Percentiles rank a stretch among this genome's conserved stretches.
Conservation (phyloP, 2,329 filamentous ascomycete species). For the Sordariomycetes sp. region DNA sequence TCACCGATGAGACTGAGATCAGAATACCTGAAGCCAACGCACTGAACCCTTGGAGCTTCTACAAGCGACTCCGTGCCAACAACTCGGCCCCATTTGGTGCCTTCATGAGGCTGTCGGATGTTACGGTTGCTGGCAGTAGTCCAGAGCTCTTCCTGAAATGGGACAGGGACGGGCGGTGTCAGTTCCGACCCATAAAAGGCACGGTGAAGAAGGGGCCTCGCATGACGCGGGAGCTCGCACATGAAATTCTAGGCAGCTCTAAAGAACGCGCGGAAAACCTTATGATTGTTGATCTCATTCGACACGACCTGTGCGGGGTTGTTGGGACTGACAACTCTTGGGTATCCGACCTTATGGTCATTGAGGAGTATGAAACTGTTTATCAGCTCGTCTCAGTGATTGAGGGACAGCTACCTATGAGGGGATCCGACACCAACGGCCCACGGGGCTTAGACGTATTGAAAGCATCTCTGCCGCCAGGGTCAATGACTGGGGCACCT, state of each 20-base stretch:
- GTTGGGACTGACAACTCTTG: slow-evolving; percentile 48
- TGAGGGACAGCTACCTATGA: slow-evolving; percentile 15
- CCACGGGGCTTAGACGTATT: slow-evolving; percentile 49
- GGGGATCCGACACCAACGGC: slow-evolving; percentile 4
- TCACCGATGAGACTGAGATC: slow-evolving; percentile 13
- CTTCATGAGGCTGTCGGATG: slow-evolving; percentile 45
- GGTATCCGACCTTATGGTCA: slow-evolving; percentile 54
- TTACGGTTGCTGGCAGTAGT: slow-evolving; percentile 40
- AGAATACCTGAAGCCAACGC: neutral
- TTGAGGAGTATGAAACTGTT: slow-evolving; percentile 63
- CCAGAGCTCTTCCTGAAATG: slow-evolving; percentile 56
- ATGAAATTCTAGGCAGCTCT: slow-evolving; percentile 27
- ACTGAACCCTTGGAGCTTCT: slow-evolving; percentile 5
- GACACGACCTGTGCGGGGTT: slow-evolving; percentile 61
- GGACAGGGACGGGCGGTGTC: slow-evolving; percentile 36
- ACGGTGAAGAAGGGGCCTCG: slow-evolving; percentile 48
- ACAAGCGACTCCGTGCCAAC: slow-evolving; percentile 7
- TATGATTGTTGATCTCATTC: slow-evolving; percentile 70
- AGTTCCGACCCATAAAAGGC: slow-evolving; percentile 67
- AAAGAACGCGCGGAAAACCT: slow-evolving; percentile 70
- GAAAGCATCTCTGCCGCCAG: slow-evolving; percentile 53
- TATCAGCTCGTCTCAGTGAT: slow-evolving; percentile 64
- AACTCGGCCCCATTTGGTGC: slow-evolving; percentile 38
- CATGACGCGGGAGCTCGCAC: slow-evolving; percentile 6
- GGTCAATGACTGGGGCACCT: slow-evolving; percentile 70